Base-by-base conservation (phyloP, 208 protist species). In the Porcisia hertigi region DNA sequence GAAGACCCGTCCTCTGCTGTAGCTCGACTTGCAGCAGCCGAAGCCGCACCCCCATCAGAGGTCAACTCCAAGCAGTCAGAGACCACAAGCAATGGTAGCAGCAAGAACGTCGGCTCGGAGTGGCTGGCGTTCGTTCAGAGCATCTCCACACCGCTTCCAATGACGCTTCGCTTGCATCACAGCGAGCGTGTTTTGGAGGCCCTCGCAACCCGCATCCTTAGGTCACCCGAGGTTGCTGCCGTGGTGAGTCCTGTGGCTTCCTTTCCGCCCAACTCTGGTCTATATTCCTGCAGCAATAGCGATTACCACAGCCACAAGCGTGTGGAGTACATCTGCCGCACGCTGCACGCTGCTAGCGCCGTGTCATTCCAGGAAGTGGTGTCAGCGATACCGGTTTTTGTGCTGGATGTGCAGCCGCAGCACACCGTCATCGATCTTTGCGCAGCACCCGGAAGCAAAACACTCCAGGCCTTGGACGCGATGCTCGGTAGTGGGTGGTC, bases 391-490 rank as follows among this genome's bases (percentile, higher is more conserved):
- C 94, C 94, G 6, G 92, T 96, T 47, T 67, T 88, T 11, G 92
- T 91, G 54, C 88, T 96, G 8, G 88, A 90, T 57, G 81, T 92
- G 62, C 82, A 90, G 71, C 90, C 93, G 41, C 81, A 96, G 54
- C 92, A 96, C 82, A 78, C 75, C 41, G 90, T 97, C 60, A 80
- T 98, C 4, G 95, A 98, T 76, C 84, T 97, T 79, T 98, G 95
- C 83, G 92, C 94, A 14, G 95, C 95, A 20, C 95, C 95, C n/a
- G 95, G 93, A 14, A 97, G 92, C 72, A 98, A 98, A 73, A 94
- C 94, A 36, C 79, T 98, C 64, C 95, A 98, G 82, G 77, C 85
- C 23, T 83, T 97, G 39, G 95, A 98, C 80, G 83, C 64, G 25
- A 95, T 97, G 88, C 80, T 96, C 47, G 34, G 82, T 43, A 65